Evolutionary conservation across 805 yeast species (phyloP), one percentile per base, ranked within the genome.

Genomic region (Metschnikowia gruessii): DNA sequence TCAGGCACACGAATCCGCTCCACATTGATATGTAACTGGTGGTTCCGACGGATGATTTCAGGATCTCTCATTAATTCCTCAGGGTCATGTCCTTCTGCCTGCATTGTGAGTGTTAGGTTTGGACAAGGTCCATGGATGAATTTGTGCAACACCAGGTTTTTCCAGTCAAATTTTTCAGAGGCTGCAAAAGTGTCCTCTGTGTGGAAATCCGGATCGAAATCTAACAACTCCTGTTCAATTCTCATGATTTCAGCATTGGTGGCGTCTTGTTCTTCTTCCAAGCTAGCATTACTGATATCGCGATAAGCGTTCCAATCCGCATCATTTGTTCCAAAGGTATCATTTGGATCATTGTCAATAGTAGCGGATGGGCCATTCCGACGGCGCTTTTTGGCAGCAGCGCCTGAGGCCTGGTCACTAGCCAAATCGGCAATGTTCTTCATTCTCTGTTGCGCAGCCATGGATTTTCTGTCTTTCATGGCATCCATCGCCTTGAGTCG

Each of bases 1-100:
- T 94, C 99, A 0, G 98, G 97, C 2, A 92, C 87, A 47, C 95
- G 77, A 24, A 92, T 85, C 49, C 99, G 76, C 67, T 94, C 99
- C 35, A 92, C 76, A 63, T 92, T 95, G 37, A 94, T 57, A 69
- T 91, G 96, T 45, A 95, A 73, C 68, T 94, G 98, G 65, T 91
- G 95, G 51, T 83, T 85, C 56, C 91, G 89, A 54, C 84, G 89
- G n/a, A 81, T 77, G 44, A 86, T 81, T 55, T 88, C 95, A 1
- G 76, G 76, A 53, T 71, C 66, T 40, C 58, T 65, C 39, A 72
- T 69, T n/a, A 72, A 59, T 48, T 72, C 76, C 26, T 72, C 77
- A 3, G 70, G 66, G 35, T 65, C 69, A 33, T 55, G 57, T 9
- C 75, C 75, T 47, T 70, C 73, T 3, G 68, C 62, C 58, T 70